Conservation (phyloP, 2,329 filamentous ascomycete genomes). For the Anthostomella pinea region DNA sequence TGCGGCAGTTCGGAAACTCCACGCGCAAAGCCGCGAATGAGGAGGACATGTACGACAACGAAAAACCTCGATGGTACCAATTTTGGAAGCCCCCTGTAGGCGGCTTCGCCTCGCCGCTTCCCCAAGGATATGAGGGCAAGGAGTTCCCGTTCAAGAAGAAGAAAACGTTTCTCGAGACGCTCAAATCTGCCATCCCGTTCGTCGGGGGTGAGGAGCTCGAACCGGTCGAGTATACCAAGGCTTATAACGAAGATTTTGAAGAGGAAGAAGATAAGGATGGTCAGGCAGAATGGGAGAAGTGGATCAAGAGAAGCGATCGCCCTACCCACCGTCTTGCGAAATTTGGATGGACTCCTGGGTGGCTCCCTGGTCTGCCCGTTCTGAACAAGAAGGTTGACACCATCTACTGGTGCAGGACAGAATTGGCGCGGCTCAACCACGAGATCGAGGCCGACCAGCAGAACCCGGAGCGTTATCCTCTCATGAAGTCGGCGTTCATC, state of each 20-base stretch:
- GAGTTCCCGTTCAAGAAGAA: conserved; percentile 44
- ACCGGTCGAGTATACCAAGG: conserved; percentile 55
- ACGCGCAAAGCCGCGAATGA: conserved; percentile 49
- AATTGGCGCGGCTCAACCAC: conserved; percentile 81
- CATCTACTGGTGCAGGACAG: conserved; percentile 84
- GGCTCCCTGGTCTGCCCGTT: conserved; percentile 75
- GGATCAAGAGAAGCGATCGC: conserved; percentile 75
- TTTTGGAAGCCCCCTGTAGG: conserved; percentile 64
- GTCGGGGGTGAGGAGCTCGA: conserved; percentile 41
- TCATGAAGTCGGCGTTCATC: conserved; percentile 96
- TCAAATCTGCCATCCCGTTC: conserved; percentile 51
- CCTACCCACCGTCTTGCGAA: conserved; percentile 76
- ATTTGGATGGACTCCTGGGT: conserved; percentile 53
- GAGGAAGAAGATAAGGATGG: conserved; percentile 55
- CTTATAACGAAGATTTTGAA: conserved; percentile 59
- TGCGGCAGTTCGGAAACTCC: conserved; percentile 44
- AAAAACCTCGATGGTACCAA: conserved; percentile 54
- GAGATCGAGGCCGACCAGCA: conserved; percentile 91
- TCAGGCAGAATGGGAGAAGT: conserved; percentile 75
- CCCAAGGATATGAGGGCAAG: conserved; percentile 50
- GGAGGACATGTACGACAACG: conserved; percentile 47
- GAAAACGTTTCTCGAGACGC: conserved; percentile 49
- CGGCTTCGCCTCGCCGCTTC: conserved; percentile 59
- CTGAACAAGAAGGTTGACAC: conserved; percentile 90
- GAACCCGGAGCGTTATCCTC: conserved; percentile 77